phyloP scores from a whole-genome alignment of 192 early-diverging fungal genomes.

The Coemansia sp. region DNA sequence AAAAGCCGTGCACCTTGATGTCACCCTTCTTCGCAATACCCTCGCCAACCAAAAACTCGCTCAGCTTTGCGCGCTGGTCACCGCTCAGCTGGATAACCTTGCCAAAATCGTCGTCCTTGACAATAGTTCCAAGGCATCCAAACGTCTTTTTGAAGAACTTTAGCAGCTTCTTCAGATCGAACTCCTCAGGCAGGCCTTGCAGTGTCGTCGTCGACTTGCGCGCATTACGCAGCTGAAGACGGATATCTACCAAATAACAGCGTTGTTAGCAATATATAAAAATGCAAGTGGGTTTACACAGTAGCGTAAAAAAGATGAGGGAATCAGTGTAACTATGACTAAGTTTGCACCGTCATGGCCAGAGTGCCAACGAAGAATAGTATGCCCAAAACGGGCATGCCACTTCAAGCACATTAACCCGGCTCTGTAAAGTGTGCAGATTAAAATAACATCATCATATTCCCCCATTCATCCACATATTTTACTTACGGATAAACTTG shows the following conservation, averaged over 20 bases:
- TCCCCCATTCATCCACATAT: background rate
- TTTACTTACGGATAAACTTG: slow-evolving; percentile 55
- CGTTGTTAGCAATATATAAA: slow-evolving; percentile 1
- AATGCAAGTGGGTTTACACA: too few relatives aligned
- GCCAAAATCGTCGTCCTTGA: slow-evolving; percentile 89
- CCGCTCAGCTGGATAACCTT: slow-evolving; percentile 93
- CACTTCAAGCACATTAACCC: background rate
- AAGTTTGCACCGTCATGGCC: slow-evolving; percentile 38
- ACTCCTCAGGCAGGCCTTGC: slow-evolving; percentile 81
- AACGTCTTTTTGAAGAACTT: slow-evolving; percentile 97
- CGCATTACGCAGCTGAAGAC: slow-evolving; percentile 95
- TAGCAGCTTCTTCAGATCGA: slow-evolving; percentile 87
- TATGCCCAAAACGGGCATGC: background rate
- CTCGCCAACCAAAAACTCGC: slow-evolving; percentile 73
- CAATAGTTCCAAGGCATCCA: slow-evolving; percentile 94
- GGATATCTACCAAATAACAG: slow-evolving; percentile 72
- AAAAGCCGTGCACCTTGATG: slow-evolving; percentile 98
- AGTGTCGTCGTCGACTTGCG: slow-evolving; percentile 96
- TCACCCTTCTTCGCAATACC: slow-evolving; percentile 80
- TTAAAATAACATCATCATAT: slow-evolving; percentile 7
- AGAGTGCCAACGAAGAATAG: slow-evolving; percentile 38
- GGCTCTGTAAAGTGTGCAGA: slow-evolving; percentile 6
- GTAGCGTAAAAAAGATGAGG: background rate
- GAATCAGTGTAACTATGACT: slow-evolving; percentile 65
- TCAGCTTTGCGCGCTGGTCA: slow-evolving; percentile 87